These are phyloP conservation scores for Trichosanthes truncata DNA, from an alignment of 306 rosid genomes.

Conservation along the genomic window DNA sequence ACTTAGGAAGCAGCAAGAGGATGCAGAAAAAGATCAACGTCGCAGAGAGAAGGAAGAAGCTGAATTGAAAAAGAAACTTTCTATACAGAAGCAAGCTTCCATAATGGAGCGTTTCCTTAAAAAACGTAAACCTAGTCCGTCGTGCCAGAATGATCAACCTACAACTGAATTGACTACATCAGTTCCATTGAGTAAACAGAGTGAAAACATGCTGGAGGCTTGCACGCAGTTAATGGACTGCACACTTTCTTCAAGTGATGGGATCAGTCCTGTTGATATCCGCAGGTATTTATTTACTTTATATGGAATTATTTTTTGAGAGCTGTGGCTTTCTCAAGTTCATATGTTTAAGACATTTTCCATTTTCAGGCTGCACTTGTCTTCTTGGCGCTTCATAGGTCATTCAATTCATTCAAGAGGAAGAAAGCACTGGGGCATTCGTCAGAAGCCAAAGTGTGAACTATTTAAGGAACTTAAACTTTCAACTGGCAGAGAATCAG, in stretches of 20 bases:
- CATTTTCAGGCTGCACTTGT: constrained; percentile 53
- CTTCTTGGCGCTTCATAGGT: constrained; percentile 54
- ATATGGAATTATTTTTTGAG: constrained; percentile 4
- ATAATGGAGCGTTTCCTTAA: constrained; percentile 88
- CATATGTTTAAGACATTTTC: not conserved
- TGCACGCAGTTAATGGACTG: constrained; percentile 64
- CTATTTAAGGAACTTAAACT: constrained; percentile 69
- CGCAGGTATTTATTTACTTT: constrained; percentile 37
- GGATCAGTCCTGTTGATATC: constrained; percentile 33
- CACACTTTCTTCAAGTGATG: constrained; percentile 37
- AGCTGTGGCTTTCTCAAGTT: not conserved
- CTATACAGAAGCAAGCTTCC: constrained; percentile 67
- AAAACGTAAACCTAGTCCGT: constrained; percentile 37
- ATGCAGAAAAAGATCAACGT: constrained; percentile 55
- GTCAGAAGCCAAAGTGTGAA: constrained; percentile 57
- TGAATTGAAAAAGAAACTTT: constrained; percentile 48
- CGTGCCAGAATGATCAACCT: constrained; percentile 24
- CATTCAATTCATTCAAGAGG: constrained; percentile 44
- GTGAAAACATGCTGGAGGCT: constrained; percentile 31
- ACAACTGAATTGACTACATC: constrained; percentile 24
- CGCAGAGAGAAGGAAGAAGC: constrained; percentile 79
- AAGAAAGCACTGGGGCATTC: constrained; percentile 67
- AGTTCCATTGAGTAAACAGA: constrained; percentile 21
- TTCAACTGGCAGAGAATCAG: constrained; percentile 33
- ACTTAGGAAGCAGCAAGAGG: constrained; percentile 61